Evolutionary conservation across 768 basidiomycete species (phyloP).

Genomic region (Tremella mesenterica): DNA sequence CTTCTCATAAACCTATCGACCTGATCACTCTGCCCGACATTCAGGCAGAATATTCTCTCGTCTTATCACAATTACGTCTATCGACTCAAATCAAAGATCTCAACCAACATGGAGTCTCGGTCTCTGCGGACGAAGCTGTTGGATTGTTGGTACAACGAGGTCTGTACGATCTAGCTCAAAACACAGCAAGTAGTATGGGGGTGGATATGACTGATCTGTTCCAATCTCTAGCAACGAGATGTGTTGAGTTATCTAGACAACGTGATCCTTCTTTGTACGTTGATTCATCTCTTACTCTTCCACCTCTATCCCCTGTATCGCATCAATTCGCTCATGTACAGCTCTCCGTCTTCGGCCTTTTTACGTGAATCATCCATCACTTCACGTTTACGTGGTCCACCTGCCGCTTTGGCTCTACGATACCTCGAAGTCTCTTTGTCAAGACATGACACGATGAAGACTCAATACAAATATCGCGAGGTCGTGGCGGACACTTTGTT

Average conservation of each 20-base stretch:
- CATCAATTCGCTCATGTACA: slow-evolving; percentile 49
- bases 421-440: slow-evolving; percentile 73
- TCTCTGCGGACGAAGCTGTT: slow-evolving; percentile 54
- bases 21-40: slow-evolving; percentile 66
- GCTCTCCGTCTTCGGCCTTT: slow-evolving; percentile 61
- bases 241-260: slow-evolving; percentile 57
- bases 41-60: slow-evolving; percentile 51
- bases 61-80: slow-evolving; percentile 69
- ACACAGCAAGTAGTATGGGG: slow-evolving; percentile 62
- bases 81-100: slow-evolving; percentile 57
- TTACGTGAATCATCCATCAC: slow-evolving; percentile 49
- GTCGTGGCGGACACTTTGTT: slow-evolving; percentile 68
- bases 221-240: slow-evolving; percentile 64
- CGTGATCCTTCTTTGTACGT: slow-evolving; percentile 45
- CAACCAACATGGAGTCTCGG: slow-evolving; percentile 48
- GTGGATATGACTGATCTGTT: slow-evolving; percentile 86
- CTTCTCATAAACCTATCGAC: slow-evolving; percentile 62
- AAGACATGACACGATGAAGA: slow-evolving; percentile 63
- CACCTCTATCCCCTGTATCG: neutral
- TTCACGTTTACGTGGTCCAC: slow-evolving; percentile 72
- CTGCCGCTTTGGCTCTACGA: slow-evolving; percentile 73
- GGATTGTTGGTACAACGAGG: slow-evolving; percentile 68
- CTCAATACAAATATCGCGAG: slow-evolving; percentile 68
- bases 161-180: slow-evolving; percentile 69
- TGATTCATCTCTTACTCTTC: slow-evolving; percentile 37